A percentile compares a stretch with the other conserved stretches of the same genome.
Evolutionary conservation across 768 basidiomycete species (phyloP).

Genomic region (Phlegmacium glaucopus): DNA sequence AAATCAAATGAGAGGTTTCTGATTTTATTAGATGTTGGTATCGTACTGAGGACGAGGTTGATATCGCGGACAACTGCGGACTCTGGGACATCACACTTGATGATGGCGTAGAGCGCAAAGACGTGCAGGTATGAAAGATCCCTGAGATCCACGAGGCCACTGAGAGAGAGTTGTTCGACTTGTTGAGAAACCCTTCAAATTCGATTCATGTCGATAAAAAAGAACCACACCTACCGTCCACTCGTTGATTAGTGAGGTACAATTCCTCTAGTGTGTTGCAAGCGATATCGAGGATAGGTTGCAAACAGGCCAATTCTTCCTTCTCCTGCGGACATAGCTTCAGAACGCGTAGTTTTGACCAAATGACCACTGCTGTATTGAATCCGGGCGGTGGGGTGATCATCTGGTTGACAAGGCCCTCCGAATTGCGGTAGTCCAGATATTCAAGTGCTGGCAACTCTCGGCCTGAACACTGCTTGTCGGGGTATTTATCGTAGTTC

Average conservation of each 20-base stretch:
- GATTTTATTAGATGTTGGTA: not conserved
- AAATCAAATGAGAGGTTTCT: too few species aligned
- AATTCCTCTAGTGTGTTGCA: too few species aligned
- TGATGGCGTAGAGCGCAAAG: not conserved
- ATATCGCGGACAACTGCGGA: too few species aligned
- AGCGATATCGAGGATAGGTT: too few species aligned
- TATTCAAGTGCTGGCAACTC: slow-evolving; percentile 3
- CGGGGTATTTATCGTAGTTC: not conserved
- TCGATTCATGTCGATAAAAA: not conserved
- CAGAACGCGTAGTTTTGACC: too few species aligned
- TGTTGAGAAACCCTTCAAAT: not conserved
- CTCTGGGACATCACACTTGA: not conserved
- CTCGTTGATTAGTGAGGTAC: not conserved
- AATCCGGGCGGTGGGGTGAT: too few species aligned
- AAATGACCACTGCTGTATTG: too few species aligned
- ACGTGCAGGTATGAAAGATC: not conserved
- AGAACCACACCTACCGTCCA: not conserved
- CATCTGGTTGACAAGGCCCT: too few species aligned
- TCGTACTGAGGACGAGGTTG: too few species aligned
- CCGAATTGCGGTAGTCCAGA: slow-evolving; percentile 1
- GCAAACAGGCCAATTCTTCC: too few species aligned
- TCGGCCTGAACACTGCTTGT: slow-evolving; percentile 1
- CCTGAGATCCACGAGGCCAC: not conserved
- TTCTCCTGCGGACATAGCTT: too few species aligned
- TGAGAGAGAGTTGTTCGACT: not conserved